Evolutionary conservation across 257 asterid genomes (phyloP).

Genomic region (Ballota nigra): DNA sequence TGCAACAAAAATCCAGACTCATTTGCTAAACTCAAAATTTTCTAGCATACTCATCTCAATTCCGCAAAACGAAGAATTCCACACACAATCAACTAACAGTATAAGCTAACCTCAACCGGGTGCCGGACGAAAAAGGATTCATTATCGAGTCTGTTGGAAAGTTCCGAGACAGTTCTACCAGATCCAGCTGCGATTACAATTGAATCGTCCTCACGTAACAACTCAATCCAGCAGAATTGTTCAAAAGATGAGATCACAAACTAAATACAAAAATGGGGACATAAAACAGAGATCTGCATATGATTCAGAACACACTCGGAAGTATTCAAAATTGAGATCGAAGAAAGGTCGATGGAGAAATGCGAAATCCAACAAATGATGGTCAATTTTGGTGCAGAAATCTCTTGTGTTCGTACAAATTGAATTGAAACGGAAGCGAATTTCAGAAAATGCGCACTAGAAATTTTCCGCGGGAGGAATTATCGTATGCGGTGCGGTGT

Average conservation of each 20-base stretch:
- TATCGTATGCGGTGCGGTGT: conserved; percentile 24
- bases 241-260: conserved; percentile 27
- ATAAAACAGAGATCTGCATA: conserved; percentile 32
- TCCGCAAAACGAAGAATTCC: conserved; percentile 11
- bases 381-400: conserved; percentile 23
- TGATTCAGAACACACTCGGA: conserved; percentile 14
- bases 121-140: conserved; percentile 90
- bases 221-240: conserved; percentile 22
- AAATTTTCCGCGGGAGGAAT: conserved; percentile 22
- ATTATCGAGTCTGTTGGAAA: conserved; percentile 55
- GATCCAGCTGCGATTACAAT: conserved; percentile 46
- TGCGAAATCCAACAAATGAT: conserved; percentile 16
- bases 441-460: conserved; percentile 25
- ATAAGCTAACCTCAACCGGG: conserved; percentile 66
- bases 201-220: conserved; percentile 19
- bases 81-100: conserved; percentile 19
- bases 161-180: conserved; percentile 57
- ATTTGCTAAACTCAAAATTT: conserved; percentile 8
- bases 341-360: background rate
- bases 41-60: conserved; percentile 18
- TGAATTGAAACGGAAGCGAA: conserved; percentile 13
- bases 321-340: conserved; percentile 19
- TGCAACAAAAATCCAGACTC: conserved; percentile 11
- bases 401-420: background rate
- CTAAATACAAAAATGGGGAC: background rate